Conservation (phyloP, 106 monocot species). For the Acorus gramineus region DNA sequence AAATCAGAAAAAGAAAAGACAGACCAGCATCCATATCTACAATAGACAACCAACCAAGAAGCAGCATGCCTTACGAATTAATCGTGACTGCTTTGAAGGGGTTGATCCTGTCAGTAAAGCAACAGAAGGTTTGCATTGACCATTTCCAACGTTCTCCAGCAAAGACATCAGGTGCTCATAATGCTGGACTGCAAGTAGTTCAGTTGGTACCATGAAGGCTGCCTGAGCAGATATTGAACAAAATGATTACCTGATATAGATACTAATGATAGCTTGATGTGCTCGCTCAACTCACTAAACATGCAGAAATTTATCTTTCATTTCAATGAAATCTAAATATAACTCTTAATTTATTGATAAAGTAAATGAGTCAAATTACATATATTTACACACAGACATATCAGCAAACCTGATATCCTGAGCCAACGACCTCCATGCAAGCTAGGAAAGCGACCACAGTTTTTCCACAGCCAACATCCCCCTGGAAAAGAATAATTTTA, state of each 20-base stretch:
- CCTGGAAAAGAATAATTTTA: conserved; percentile 30
- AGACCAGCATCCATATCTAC: background rate
- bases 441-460: conserved; percentile 93
- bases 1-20: background rate
- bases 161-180: conserved; percentile 65
- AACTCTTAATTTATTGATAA: background rate
- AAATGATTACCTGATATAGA: background rate
- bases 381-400: background rate
- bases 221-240: conserved; percentile 35
- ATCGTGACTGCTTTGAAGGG: conserved; percentile 46
- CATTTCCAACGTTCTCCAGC: conserved; percentile 39
- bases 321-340: no score
- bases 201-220: conserved; percentile 97
- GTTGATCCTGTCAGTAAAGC: conserved; percentile 92
- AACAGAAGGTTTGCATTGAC: conserved; percentile 47
- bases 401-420: conserved; percentile 78
- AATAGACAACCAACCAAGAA: background rate
- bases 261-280: background rate
- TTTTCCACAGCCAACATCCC: conserved; percentile 99
- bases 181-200: conserved; percentile 85
- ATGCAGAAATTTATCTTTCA: no score
- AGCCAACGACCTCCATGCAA: conserved; percentile 92
- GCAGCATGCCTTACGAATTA: conserved; percentile 43
- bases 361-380: background rate
- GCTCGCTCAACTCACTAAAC: no score